A percentile compares a stretch with the other conserved stretches of the same genome.
Conservation (phyloP, 1,284 basidiomycete genomes). For the Golubevia pallescens region DNA sequence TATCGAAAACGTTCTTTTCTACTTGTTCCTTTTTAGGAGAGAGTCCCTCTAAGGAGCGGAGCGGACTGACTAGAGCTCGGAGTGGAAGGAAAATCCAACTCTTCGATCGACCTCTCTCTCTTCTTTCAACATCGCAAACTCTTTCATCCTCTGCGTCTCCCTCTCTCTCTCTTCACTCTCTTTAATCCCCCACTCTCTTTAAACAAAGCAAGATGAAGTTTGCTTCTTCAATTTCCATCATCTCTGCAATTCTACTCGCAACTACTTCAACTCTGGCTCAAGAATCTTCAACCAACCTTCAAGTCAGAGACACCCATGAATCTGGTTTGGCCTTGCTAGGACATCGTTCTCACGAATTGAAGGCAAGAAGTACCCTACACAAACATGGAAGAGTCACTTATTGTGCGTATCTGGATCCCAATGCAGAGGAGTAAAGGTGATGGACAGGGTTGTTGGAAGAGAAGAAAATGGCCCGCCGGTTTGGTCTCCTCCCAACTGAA, state of each 20-base stretch:
- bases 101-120: too few relatives aligned
- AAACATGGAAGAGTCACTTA: not conserved
- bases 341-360: conserved; percentile 36
- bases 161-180: not conserved
- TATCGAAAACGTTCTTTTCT: too few relatives aligned
- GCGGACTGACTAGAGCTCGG: too few relatives aligned
- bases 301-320: conserved; percentile 22
- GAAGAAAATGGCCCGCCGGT: too few relatives aligned
- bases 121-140: too few relatives aligned
- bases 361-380: conserved; percentile 19
- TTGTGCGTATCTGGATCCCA: not conserved
- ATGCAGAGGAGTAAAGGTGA: too few relatives aligned
- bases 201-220: not conserved
- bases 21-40: too few relatives aligned
- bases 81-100: too few relatives aligned
- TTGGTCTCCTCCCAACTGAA: too few relatives aligned
- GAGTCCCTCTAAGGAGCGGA: too few relatives aligned
- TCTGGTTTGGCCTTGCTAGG: conserved; percentile 29
- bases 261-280: not conserved
- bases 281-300: not conserved
- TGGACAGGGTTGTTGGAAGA: too few relatives aligned
- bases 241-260: not conserved
- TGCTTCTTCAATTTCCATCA: not conserved
- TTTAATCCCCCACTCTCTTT: not conserved
- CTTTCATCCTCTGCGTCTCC: too few relatives aligned